Evolutionary conservation across 352 stramenopile genomes (phyloP).

Genomic region (Phytopythium mirpurense): DNA sequence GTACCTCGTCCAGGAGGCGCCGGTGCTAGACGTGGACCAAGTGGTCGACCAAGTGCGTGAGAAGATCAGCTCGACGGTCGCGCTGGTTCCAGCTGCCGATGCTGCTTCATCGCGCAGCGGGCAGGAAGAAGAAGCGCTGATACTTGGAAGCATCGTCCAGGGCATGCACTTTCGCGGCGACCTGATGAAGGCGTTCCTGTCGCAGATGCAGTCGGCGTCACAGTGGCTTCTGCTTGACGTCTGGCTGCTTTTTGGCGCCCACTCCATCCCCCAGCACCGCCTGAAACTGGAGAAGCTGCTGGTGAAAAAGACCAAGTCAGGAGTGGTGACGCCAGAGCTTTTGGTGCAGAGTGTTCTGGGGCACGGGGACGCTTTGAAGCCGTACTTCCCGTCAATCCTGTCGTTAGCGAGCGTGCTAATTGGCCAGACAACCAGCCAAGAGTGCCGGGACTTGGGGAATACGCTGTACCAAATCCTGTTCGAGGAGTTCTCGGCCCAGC

Average conservation of each 20-base stretch:
- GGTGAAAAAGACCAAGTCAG: conserved; percentile 29
- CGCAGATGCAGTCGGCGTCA: conserved; percentile 13
- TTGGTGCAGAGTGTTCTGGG: conserved; percentile 24
- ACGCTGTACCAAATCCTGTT: conserved; percentile 48
- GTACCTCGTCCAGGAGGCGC: conserved; percentile 52
- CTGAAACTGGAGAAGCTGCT: conserved; percentile 36
- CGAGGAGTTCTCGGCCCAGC: conserved; percentile 30
- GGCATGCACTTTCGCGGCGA: conserved; percentile 51
- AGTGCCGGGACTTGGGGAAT: conserved; percentile 21
- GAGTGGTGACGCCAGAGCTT: conserved; percentile 19
- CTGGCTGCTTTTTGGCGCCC: conserved; percentile 35
- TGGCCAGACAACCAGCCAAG: conserved; percentile 10
- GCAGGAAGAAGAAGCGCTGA: conserved; percentile 39
- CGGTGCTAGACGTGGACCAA: conserved; percentile 23
- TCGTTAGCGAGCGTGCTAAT: conserved; percentile 28
- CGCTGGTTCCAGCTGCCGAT: conserved; percentile 8
- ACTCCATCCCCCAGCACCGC: conserved; percentile 36
- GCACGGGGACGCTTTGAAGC: conserved; percentile 34
- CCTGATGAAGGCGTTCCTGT: conserved; percentile 37
- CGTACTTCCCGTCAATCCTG: conserved; percentile 40
- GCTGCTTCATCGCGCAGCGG: not conserved
- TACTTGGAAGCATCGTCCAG: conserved; percentile 43
- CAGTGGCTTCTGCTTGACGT: conserved; percentile 38
- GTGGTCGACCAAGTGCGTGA: conserved; percentile 38
- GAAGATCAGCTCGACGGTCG: conserved; percentile 40